Evolutionary conservation across 1,284 basidiomycete genomes (phyloP).

Genomic region (Rhodotorula sp.): DNA sequence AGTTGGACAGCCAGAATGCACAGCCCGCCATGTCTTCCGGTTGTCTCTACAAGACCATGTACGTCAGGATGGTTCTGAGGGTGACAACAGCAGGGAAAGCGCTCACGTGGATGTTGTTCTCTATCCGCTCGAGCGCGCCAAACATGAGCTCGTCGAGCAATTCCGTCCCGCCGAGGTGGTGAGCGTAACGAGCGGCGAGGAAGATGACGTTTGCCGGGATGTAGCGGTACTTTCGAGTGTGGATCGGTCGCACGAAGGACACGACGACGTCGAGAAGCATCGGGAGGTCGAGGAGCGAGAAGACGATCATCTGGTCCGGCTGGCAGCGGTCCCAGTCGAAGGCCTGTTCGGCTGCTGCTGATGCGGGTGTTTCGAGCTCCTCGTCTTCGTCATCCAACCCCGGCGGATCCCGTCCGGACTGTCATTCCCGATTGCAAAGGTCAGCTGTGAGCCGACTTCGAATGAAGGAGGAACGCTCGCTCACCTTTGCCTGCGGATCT

Average conservation of each 20-base stretch:
- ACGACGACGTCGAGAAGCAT: slow-evolving; percentile 77
- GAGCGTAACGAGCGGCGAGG: slow-evolving; percentile 67
- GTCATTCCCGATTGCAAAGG: background rate
- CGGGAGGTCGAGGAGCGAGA: slow-evolving; percentile 72
- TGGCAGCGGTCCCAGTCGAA: slow-evolving; percentile 42
- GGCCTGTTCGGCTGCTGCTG: background rate
- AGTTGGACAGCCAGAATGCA: slow-evolving; percentile 93
- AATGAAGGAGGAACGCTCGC: too few species aligned
- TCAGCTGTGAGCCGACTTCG: background rate
- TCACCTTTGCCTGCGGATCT: background rate
- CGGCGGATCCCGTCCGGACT: background rate
- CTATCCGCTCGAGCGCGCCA: slow-evolving; percentile 85
- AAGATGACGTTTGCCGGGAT: slow-evolving; percentile 51
- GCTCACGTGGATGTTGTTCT: slow-evolving; percentile 79
- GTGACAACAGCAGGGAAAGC: slow-evolving; percentile 12
- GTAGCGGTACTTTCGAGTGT: slow-evolving; percentile 48
- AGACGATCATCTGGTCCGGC: slow-evolving; percentile 71
- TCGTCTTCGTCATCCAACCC: slow-evolving; percentile 17
- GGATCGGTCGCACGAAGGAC: slow-evolving; percentile 60
- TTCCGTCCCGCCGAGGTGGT: slow-evolving; percentile 75
- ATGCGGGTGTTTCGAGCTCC: slow-evolving; percentile 13
- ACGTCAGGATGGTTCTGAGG: background rate
- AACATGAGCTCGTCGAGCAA: slow-evolving; percentile 84
- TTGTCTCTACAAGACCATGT: slow-evolving; percentile 57
- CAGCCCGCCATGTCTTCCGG: slow-evolving; percentile 81